phyloP scores from a whole-genome alignment of 1,284 basidiomycete genomes.

The Fomitopsis pinicola region DNA sequence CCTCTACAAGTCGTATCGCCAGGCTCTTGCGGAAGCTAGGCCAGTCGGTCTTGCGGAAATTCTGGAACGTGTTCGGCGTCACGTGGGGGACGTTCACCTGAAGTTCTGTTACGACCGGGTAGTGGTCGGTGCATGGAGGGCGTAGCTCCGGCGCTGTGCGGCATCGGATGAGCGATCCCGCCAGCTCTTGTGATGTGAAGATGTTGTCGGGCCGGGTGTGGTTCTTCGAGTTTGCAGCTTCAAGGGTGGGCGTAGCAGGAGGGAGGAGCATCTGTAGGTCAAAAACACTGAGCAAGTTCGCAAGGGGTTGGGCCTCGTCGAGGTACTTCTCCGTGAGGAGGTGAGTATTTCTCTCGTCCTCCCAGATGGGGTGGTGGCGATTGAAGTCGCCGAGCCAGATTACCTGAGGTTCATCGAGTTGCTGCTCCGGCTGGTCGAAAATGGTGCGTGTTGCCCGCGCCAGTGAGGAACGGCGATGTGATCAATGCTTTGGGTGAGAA shows the following conservation, averaged over 20 bases:
- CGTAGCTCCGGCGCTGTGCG: constrained; percentile 3
- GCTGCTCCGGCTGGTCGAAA: background rate
- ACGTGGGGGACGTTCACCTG: constrained; percentile 9
- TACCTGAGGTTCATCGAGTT: background rate
- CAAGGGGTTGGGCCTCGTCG: constrained; percentile 15
- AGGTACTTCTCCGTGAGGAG: constrained; percentile 24
- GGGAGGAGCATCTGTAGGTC: constrained; percentile 27
- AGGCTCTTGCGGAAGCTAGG: constrained; percentile 15
- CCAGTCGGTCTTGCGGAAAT: constrained; percentile 26
- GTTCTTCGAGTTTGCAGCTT: constrained; percentile 21
- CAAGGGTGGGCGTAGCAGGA: constrained; percentile 24
- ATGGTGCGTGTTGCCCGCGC: background rate
- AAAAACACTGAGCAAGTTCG: constrained; percentile 15
- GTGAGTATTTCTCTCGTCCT: constrained; percentile 31
- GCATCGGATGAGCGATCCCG: constrained; percentile 18
- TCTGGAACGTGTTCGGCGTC: background rate
- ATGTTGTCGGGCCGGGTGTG: constrained; percentile 32
- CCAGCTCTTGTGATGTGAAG: constrained; percentile 17
- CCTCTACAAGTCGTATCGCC: background rate
- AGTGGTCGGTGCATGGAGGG: constrained; percentile 24
- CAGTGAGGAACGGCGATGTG: too few relatives aligned
- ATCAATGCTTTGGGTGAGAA: too few relatives aligned
- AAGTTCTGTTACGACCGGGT: constrained; percentile 18
- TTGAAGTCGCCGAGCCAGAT: background rate
- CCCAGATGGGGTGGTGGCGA: constrained; percentile 43